A percentile compares a stretch with the other conserved stretches of the same genome.
Evolutionary conservation across 768 basidiomycete species (phyloP).

Genomic region (Hygrophoropsis aurantiaca): DNA sequence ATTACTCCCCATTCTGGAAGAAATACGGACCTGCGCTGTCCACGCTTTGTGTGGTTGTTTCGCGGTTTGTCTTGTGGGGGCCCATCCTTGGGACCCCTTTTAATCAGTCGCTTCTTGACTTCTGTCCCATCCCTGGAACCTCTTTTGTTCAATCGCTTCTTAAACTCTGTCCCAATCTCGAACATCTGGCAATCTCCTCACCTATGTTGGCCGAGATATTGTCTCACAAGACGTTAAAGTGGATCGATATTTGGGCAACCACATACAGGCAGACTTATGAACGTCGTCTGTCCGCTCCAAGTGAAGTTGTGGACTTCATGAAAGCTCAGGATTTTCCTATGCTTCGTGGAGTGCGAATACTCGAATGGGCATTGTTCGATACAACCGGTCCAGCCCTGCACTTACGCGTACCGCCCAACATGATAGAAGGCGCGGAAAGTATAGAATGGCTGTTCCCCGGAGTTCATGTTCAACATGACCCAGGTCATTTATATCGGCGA

Average conservation of each 20-base stretch:
- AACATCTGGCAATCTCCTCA: background rate
- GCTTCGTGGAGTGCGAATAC: background rate
- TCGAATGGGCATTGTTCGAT: constrained; percentile 5
- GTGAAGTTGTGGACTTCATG: background rate
- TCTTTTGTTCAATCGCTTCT: too few relatives aligned
- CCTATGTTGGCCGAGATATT: background rate
- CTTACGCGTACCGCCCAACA: background rate
- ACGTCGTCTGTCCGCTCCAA: background rate
- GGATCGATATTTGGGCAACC: constrained; percentile 5
- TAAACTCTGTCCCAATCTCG: background rate
- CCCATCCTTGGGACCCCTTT: too few relatives aligned
- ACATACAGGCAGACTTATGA: too few relatives aligned
- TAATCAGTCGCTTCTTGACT: constrained; percentile 1
- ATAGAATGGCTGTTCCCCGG: constrained; percentile 3
- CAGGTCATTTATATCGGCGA: background rate
- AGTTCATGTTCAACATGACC: constrained; percentile 2
- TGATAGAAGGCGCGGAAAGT: background rate
- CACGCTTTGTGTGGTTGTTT: too few relatives aligned
- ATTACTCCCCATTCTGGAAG: too few relatives aligned
- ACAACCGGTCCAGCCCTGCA: background rate
- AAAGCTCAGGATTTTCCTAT: constrained; percentile 2
- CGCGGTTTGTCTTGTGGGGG: too few relatives aligned
- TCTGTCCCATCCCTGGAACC: too few relatives aligned
- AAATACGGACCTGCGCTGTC: too few relatives aligned
- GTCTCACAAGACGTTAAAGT: background rate